Conservation (phyloP, 495 filamentous ascomycete species). For the Stereocaulon alpinum region DNA sequence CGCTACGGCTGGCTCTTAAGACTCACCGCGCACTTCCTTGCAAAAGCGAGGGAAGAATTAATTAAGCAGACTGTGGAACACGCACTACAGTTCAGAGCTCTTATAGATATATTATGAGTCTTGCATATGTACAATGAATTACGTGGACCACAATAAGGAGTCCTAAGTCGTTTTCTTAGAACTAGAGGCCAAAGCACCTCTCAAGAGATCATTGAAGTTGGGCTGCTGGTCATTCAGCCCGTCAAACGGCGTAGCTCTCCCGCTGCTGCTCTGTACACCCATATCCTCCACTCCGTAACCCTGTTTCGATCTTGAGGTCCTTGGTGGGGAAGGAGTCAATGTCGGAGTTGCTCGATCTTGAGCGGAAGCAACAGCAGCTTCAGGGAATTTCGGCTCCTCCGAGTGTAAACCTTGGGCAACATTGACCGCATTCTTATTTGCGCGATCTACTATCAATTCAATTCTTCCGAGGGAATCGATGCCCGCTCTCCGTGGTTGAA, state of each 20-base stretch:
- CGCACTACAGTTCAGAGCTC: background rate
- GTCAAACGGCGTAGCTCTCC: slow-evolving; percentile 12
- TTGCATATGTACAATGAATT: background rate
- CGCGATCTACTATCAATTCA: slow-evolving; percentile 36
- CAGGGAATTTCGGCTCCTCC: background rate
- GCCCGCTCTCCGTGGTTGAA: slow-evolving; percentile 43
- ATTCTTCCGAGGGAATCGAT: slow-evolving; percentile 53
- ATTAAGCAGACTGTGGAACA: background rate
- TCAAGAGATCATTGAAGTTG: background rate
- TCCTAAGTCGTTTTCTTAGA: background rate
- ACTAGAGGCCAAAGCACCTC: background rate
- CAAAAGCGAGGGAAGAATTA: background rate
- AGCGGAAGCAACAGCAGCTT: background rate
- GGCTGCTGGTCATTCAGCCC: slow-evolving; percentile 6
- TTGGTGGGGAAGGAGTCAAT: background rate
- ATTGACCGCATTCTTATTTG: slow-evolving; percentile 35
- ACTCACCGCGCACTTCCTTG: background rate
- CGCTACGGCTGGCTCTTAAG: background rate
- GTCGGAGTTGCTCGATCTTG: slow-evolving; percentile 2
- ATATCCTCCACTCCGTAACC: slow-evolving; percentile 17
- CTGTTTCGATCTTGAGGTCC: background rate
- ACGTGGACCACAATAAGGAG: background rate
- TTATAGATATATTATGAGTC: background rate
- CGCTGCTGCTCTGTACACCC: background rate
- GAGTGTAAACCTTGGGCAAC: slow-evolving; percentile 33